Base-by-base conservation (phyloP, 2,329 filamentous ascomycete genomes). In the Sodiomyces alkalinus region DNA sequence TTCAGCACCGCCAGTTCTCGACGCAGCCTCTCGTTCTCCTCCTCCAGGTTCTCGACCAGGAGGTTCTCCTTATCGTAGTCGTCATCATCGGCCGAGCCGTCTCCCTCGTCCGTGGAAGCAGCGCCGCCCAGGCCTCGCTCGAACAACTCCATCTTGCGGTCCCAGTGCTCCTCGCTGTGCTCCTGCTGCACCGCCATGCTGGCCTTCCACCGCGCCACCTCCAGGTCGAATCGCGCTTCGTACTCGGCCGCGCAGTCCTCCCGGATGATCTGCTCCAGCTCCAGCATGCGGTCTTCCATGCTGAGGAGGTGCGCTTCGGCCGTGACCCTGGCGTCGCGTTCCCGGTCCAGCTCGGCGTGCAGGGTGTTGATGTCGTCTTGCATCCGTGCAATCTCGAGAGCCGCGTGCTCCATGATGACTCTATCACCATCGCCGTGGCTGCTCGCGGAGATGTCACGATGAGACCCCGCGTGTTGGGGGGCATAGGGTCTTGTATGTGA, bases 161-260 rank as follows among this genome's bases (percentile, higher is more conserved):
- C 86, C 46, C 90, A 68, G 51, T 92, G 82, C 47, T 81, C 80
- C 35, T 93, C 83, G 29, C 74, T 74, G 24, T 74, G 69, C 41
- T 92, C 85, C 35, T 73, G 68, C 48, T 94, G 85, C 5, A 78
- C 70, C 12, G 81, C 78, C 49, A 85, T 69, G 0, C 73, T 78
- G 1, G 67, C 68, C 46, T 87, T 78, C 80, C 83, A 94, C n/a
- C 81, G 64, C 7, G 69, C 65, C 49, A 81, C 70, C 48, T 94
- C 85, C 9, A 75, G 56, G 13, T 74, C 68, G 26, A 94, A 64
- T 8, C 73, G 69, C 33, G 68, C 60, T 45, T 98, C 90, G 59
- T 92, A 92, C 45, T 94, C 90, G 3, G 59, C 63, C 40, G 75
- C 86, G 41, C 86, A 87, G 40, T 96, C 87, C 44, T 94, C 87